These are phyloP conservation scores for Aspergillus niger DNA, from an alignment of 2,329 filamentous ascomycete species.

Conservation along the genomic window DNA sequence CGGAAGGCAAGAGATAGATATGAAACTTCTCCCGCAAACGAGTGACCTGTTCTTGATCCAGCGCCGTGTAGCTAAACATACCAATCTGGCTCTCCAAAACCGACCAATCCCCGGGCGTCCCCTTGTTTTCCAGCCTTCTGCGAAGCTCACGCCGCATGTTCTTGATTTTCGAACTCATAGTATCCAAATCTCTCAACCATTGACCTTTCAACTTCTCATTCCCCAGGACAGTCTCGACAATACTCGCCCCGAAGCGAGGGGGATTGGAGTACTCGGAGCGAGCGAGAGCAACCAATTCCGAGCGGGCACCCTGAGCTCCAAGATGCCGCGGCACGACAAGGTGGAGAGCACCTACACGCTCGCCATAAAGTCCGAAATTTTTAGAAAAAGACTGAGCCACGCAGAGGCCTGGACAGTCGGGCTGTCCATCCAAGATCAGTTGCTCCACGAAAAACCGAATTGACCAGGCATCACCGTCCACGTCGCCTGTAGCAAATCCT, in stretches of 20 bases:
- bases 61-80: constrained; percentile 46
- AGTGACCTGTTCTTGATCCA: constrained; percentile 34
- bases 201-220: constrained; percentile 24
- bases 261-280: constrained; percentile 33
- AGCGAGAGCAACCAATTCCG: constrained; percentile 17
- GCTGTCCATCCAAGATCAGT: not conserved
- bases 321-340: constrained; percentile 12
- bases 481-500: constrained; percentile 84
- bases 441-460: constrained; percentile 73
- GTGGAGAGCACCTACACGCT: constrained; percentile 88
- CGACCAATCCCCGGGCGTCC: constrained; percentile 33
- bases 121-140: constrained; percentile 25
- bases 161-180: constrained; percentile 39
- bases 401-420: constrained; percentile 21
- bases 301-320: constrained; percentile 6
- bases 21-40: constrained; percentile 35
- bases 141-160: constrained; percentile 19
- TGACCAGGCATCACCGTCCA: constrained; percentile 75
- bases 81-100: constrained; percentile 41
- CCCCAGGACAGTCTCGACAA: constrained; percentile 32
- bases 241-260: constrained; percentile 32
- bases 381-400: constrained; percentile 58
- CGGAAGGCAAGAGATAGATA: constrained; percentile 39
- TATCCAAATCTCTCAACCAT: constrained; percentile 40
- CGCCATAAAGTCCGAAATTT: constrained; percentile 76